A percentile compares a stretch with the other conserved stretches of the same genome.
Evolutionary conservation across 805 yeast species (phyloP).

Genomic region (Tetrapisispora nanseiensis): DNA sequence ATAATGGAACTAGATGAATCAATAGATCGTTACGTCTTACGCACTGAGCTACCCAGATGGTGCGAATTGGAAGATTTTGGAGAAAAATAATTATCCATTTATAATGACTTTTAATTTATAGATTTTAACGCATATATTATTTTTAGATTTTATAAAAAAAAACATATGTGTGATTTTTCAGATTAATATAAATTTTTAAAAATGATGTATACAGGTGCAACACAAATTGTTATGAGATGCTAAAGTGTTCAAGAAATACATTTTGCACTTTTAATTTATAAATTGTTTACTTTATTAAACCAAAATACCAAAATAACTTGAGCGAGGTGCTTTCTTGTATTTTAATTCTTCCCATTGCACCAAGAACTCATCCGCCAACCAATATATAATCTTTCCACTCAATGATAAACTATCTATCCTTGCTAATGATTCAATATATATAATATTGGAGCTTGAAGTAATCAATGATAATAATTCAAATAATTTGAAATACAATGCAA

Average conservation of each 20-base stretch:
- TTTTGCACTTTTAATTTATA: no score
- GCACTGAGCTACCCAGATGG: slow-evolving; percentile 45
- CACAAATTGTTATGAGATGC: no score
- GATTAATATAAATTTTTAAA: no score
- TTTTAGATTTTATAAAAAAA: no score
- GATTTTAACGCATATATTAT: no score
- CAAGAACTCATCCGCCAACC: slow-evolving; percentile 63
- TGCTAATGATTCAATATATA: slow-evolving; percentile 83
- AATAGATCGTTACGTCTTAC: slow-evolving; percentile 43
- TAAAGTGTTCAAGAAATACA: no score
- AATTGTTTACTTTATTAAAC: slow-evolving; percentile 34
- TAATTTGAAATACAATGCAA: slow-evolving; percentile 22
- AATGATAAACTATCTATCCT: slow-evolving; percentile 65
- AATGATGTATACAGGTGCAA: no score
- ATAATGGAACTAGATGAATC: slow-evolving; percentile 56
- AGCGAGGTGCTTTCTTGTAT: slow-evolving; percentile 38
- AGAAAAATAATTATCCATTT: not conserved
- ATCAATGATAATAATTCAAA: slow-evolving; percentile 14
- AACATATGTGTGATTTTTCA: no score
- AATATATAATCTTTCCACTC: slow-evolving; percentile 63
- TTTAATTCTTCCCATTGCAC: slow-evolving; percentile 81
- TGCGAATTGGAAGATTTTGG: not conserved
- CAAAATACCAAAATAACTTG: slow-evolving; percentile 71
- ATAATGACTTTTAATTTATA: no score
- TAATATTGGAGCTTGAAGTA: slow-evolving; percentile 50